Evolutionary conservation across 2,329 filamentous ascomycete genomes (phyloP).

Genomic region (Penicillium brasilianum): DNA sequence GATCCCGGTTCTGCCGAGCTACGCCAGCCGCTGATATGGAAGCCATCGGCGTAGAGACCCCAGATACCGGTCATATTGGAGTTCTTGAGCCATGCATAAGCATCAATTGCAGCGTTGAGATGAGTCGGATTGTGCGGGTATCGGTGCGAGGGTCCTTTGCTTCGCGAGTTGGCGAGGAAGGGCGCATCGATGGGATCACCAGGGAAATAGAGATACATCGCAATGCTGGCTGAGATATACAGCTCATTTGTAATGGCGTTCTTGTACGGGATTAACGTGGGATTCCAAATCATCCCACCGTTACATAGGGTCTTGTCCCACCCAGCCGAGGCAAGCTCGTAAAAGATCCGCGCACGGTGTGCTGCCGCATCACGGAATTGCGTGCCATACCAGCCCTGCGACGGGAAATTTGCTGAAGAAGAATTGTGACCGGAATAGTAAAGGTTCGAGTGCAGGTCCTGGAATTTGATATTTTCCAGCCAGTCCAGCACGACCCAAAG

Average conservation of each 20-base stretch:
- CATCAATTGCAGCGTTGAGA: conserved; percentile 73
- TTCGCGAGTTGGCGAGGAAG: conserved; percentile 53
- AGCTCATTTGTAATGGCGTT: conserved; percentile 96
- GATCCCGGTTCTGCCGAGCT: conserved; percentile 65
- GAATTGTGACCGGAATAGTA: conserved; percentile 57
- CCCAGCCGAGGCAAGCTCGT: conserved; percentile 75
- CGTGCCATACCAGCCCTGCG: conserved; percentile 70
- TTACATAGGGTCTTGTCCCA: conserved; percentile 83
- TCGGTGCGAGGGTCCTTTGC: conserved; percentile 33
- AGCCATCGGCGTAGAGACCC: conserved; percentile 85
- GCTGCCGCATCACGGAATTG: conserved; percentile 78
- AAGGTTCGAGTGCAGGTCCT: conserved; percentile 68
- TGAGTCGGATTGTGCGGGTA: conserved; percentile 65
- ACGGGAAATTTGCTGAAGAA: conserved; percentile 26
- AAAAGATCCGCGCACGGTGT: conserved; percentile 82
- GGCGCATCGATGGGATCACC: conserved; percentile 76
- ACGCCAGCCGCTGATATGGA: conserved; percentile 74
- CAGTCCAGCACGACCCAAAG: conserved; percentile 93
- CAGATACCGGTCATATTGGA: conserved; percentile 79
- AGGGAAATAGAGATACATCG: conserved; percentile 89
- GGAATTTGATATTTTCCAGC: conserved; percentile 80
- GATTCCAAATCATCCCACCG: conserved; percentile 92
- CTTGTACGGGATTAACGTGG: conserved; percentile 80
- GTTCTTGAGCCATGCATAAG: conserved; percentile 77
- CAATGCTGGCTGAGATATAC: conserved; percentile 80